A percentile compares a stretch with the other conserved stretches of the same genome.
Evolutionary conservation across 176 grass and related monocot genomes (phyloP).

Genomic region (Neostapfia colusana): DNA sequence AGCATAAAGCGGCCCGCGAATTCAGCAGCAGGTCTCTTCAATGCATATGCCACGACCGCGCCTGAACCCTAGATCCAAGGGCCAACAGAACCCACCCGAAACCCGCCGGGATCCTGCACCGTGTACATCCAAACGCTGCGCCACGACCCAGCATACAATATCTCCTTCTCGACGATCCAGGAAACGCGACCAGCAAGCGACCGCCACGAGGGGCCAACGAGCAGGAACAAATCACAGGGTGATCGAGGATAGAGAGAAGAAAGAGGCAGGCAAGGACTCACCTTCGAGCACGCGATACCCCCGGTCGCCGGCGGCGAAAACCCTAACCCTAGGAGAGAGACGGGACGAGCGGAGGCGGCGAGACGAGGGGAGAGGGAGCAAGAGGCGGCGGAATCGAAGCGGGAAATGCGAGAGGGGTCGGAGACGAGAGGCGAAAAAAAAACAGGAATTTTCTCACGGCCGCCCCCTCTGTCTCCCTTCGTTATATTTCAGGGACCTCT

Average conservation of each 20-base stretch:
- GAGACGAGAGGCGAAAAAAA: background rate
- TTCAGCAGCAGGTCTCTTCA: constrained; percentile 23
- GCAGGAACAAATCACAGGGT: background rate
- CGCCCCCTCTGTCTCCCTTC: background rate
- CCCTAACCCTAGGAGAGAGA: constrained; percentile 27
- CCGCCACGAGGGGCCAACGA: background rate
- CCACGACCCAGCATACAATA: background rate
- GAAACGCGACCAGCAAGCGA: background rate
- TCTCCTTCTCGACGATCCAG: too few relatives aligned
- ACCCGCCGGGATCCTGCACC: background rate
- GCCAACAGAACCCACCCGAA: background rate
- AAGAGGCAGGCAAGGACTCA: background rate
- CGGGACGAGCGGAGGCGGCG: background rate
- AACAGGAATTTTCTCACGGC: background rate
- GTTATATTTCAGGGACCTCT: background rate
- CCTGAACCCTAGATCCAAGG: constrained; percentile 36
- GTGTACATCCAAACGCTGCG: background rate
- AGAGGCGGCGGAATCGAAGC: constrained; percentile 21
- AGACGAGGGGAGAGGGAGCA: background rate
- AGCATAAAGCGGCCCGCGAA: background rate
- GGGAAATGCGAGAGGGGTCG: constrained; percentile 26
- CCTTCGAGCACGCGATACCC: background rate
- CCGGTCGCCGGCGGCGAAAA: constrained; percentile 13
- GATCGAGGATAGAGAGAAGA: background rate
- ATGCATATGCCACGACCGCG: background rate